phyloP scores from a whole-genome alignment of 1,139 yeast genomes.

The Yamadazyma trypodendri region DNA sequence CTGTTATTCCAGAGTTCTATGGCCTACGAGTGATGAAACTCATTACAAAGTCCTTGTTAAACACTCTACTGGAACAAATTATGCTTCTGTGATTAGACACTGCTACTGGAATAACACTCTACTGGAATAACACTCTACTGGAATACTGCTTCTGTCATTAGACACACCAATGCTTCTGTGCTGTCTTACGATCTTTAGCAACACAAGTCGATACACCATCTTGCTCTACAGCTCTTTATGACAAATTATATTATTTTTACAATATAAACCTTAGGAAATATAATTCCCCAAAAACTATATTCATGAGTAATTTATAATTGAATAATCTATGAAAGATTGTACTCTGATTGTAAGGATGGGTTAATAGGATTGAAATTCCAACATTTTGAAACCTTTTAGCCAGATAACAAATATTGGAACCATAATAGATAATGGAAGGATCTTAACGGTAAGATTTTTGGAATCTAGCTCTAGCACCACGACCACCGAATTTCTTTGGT shows the following conservation, averaged over 20 bases:
- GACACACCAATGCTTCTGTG: no score
- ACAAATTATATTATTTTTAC: constrained; percentile 3
- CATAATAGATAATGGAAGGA: neutral
- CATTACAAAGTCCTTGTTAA: no score
- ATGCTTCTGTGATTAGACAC: no score
- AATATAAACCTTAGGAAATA: constrained; percentile 2
- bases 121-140: no score
- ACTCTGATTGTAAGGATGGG: constrained; percentile 2
- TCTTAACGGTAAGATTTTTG: constrained; percentile 99
- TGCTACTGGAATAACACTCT: no score
- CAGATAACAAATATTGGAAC: neutral
- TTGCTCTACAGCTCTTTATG: constrained; percentile 1
- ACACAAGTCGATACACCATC: no score
- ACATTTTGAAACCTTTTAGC: neutral
- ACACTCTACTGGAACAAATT: no score
- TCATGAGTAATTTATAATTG: constrained; percentile 4
- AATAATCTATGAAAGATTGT: constrained; percentile 1
- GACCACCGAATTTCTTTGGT: constrained; percentile 99
- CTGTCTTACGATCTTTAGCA: no score
- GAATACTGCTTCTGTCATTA: no score
- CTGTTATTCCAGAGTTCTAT: no score
- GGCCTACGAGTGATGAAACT: no score
- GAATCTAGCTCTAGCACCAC: constrained; percentile 99
- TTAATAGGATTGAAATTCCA: neutral
- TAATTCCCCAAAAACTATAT: constrained; percentile 3